Evolutionary conservation across 352 stramenopile genomes (phyloP).

Genomic region (Peronosclerospora sorghi): DNA sequence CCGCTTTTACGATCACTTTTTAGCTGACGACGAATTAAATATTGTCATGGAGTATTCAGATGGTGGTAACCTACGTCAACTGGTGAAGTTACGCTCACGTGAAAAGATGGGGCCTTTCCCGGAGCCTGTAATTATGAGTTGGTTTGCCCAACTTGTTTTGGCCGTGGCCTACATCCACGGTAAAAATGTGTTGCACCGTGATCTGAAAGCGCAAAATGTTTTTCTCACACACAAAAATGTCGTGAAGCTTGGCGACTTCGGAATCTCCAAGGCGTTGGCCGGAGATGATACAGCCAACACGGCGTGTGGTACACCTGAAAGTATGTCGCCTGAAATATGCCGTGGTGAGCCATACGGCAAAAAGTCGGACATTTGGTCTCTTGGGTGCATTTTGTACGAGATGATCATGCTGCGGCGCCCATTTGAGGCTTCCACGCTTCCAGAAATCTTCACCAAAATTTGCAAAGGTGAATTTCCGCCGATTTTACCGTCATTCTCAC

Average conservation of each 20-base stretch:
- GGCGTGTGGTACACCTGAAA: constrained; percentile 76
- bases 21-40: constrained; percentile 78
- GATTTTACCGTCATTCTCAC: constrained; percentile 64
- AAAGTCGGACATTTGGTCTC: constrained; percentile 86
- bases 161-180: constrained; percentile 82
- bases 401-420: constrained; percentile 83
- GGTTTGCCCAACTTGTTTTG: constrained; percentile 79
- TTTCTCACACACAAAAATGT: constrained; percentile 83
- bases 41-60: constrained; percentile 86
- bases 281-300: constrained; percentile 76
- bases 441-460: constrained; percentile 84
- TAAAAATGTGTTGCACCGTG: constrained; percentile 82
- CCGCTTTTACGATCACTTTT: constrained; percentile 84
- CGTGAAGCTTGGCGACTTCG: constrained; percentile 83
- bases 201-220: constrained; percentile 83
- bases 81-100: constrained; percentile 65
- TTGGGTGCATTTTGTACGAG: constrained; percentile 85
- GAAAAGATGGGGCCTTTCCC: constrained; percentile 80
- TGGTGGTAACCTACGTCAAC: constrained; percentile 70
- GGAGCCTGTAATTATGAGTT: constrained; percentile 77
- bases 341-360: constrained; percentile 81
- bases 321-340: constrained; percentile 85
- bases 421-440: constrained; percentile 74
- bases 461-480: constrained; percentile 79
- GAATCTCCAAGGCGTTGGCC: constrained; percentile 77